These are phyloP conservation scores for Wickerhamomyces sydowiorum DNA, from an alignment of 805 yeast genomes.

Conservation along the genomic window DNA sequence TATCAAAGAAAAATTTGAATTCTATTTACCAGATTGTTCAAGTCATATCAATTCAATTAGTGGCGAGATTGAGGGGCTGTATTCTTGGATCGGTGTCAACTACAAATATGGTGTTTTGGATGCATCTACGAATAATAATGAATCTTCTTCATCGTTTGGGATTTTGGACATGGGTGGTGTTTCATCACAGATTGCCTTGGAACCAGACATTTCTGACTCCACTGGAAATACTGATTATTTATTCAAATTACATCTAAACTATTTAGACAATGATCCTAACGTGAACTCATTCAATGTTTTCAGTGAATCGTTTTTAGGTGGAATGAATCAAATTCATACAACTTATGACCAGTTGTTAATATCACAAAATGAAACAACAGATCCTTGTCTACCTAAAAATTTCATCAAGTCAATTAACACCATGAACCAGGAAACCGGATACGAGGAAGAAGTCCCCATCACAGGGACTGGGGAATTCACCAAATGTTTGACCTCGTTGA, in stretches of 20 bases:
- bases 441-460: conserved; percentile 21
- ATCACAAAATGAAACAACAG: conserved; percentile 21
- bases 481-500: conserved; percentile 40
- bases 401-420: conserved; percentile 19
- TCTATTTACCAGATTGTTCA: conserved; percentile 55
- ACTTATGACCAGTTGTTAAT: conserved; percentile 36
- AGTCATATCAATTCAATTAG: conserved; percentile 55
- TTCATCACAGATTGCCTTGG: conserved; percentile 70
- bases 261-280: conserved; percentile 19
- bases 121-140: conserved; percentile 25
- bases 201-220: conserved; percentile 42
- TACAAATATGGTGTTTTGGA: conserved; percentile 42
- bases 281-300: conserved; percentile 35
- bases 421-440: background rate
- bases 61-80: conserved; percentile 62
- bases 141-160: conserved; percentile 50
- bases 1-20: conserved; percentile 38
- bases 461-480: conserved; percentile 48
- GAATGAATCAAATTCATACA: conserved; percentile 49
- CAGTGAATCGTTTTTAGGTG: conserved; percentile 56
- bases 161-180: conserved; percentile 99
- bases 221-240: conserved; percentile 40
- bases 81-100: conserved; percentile 63
- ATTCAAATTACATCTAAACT: conserved; percentile 38
- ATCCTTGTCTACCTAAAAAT: conserved; percentile 56